Evolutionary conservation across 2,329 filamentous ascomycete genomes (phyloP).

Genomic region (Didymella pomorum): DNA sequence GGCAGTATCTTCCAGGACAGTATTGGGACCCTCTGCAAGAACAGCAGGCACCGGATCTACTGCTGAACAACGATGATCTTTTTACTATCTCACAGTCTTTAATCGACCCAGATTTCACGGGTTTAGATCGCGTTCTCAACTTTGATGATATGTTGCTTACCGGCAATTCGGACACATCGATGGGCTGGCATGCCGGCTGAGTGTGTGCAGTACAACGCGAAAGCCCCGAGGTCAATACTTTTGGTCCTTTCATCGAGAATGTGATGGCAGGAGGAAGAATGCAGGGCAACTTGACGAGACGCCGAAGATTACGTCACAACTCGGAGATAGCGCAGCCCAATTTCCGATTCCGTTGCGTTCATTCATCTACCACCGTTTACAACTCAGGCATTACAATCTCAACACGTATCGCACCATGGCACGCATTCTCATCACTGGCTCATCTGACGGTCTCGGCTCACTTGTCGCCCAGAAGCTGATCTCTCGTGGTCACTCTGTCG

Average conservation of each 20-base stretch:
- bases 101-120: too few species aligned
- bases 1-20: too few species aligned
- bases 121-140: too few species aligned
- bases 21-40: too few species aligned
- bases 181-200: too few species aligned
- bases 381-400: not conserved
- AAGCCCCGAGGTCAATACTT: too few species aligned
- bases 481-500: constrained; percentile 62
- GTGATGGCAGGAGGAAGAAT: not conserved
- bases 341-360: not conserved
- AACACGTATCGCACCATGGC: constrained; percentile 44
- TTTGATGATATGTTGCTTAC: too few species aligned
- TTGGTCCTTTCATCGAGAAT: not conserved
- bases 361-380: not conserved
- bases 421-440: constrained; percentile 64
- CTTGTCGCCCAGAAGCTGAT: constrained; percentile 60
- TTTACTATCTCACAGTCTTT: too few species aligned
- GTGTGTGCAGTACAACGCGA: too few species aligned
- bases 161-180: too few species aligned
- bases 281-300: not conserved
- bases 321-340: not conserved
- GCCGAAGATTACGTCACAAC: not conserved
- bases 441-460: constrained; percentile 64
- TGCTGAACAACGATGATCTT: too few species aligned
- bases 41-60: too few species aligned